phyloP scores from a whole-genome alignment of 106 monocot genomes.

The Dendrobium huoshanense region DNA sequence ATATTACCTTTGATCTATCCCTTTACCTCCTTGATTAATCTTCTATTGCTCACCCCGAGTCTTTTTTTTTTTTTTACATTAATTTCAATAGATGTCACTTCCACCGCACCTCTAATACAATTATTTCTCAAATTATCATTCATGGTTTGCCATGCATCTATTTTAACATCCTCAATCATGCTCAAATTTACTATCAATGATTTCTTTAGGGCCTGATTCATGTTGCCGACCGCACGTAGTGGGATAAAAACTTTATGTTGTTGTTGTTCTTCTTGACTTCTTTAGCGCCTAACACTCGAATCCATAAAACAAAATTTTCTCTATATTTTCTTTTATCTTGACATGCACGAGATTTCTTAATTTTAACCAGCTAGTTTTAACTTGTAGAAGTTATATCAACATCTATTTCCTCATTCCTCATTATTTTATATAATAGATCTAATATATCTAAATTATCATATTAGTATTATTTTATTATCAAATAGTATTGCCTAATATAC shows the following conservation, averaged over 20 bases:
- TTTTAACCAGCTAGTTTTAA: background rate
- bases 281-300: background rate
- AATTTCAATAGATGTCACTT: background rate
- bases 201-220: background rate
- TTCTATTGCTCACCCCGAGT: background rate
- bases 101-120: background rate
- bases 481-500: no score
- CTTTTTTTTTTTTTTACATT: background rate
- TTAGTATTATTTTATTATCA: no score
- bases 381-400: background rate
- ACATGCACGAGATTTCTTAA: background rate
- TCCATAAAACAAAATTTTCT: background rate
- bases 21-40: background rate
- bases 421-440: background rate
- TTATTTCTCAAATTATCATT: background rate
- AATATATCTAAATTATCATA: background rate
- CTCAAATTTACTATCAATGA: background rate
- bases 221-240: no score
- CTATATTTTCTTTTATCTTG: no score
- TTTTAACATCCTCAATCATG: background rate
- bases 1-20: background rate
- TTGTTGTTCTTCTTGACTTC: no score
- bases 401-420: background rate
- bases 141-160: background rate
- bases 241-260: no score